phyloP scores from a whole-genome alignment of 352 stramenopile genomes.

The Thalassiosira livingstoniorum region DNA sequence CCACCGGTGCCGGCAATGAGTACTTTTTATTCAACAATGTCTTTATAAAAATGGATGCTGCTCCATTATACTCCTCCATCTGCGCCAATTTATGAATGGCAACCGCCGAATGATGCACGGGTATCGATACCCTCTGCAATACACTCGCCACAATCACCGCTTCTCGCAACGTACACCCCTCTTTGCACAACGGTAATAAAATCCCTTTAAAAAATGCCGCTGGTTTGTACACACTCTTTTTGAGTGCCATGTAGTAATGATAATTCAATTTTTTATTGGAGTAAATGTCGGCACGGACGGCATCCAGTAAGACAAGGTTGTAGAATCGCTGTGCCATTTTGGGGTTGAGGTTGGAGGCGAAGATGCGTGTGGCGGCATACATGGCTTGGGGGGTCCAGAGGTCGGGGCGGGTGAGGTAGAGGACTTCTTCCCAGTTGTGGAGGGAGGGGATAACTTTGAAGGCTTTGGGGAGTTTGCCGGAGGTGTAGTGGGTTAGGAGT shows the following conservation, averaged over 20 bases:
- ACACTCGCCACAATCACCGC: slow-evolving; percentile 97
- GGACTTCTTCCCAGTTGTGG: slow-evolving; percentile 97
- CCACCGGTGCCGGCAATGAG: slow-evolving; percentile 93
- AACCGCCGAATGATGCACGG: slow-evolving; percentile 98
- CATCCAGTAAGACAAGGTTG: slow-evolving; percentile 97
- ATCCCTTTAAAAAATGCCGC: slow-evolving; percentile 99
- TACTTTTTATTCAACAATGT: slow-evolving; percentile 99
- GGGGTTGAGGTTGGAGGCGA: slow-evolving; percentile 99
- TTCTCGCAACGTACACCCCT: slow-evolving; percentile 96
- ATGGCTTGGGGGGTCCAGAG: slow-evolving; percentile 99
- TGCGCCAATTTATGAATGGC: slow-evolving; percentile 98
- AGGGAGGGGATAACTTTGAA: slow-evolving; percentile 99
- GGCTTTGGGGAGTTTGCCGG: slow-evolving; percentile 98
- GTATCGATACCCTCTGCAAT: slow-evolving; percentile 97
- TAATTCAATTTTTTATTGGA: slow-evolving; percentile 99
- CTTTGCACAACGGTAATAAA: slow-evolving; percentile 96
- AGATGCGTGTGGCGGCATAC: slow-evolving; percentile 96
- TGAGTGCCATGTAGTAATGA: slow-evolving; percentile 98
- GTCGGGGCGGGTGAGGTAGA: slow-evolving; percentile 97
- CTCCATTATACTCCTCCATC: slow-evolving; percentile 93
- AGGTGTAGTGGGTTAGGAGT: slow-evolving; percentile 96
- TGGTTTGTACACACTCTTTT: slow-evolving; percentile 99
- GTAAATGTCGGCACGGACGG: slow-evolving; percentile 95
- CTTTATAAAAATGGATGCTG: slow-evolving; percentile 98
- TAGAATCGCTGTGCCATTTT: slow-evolving; percentile 99